These are phyloP conservation scores for Firmiana major DNA, from an alignment of 345 rosid genomes.

Conservation along the genomic window DNA sequence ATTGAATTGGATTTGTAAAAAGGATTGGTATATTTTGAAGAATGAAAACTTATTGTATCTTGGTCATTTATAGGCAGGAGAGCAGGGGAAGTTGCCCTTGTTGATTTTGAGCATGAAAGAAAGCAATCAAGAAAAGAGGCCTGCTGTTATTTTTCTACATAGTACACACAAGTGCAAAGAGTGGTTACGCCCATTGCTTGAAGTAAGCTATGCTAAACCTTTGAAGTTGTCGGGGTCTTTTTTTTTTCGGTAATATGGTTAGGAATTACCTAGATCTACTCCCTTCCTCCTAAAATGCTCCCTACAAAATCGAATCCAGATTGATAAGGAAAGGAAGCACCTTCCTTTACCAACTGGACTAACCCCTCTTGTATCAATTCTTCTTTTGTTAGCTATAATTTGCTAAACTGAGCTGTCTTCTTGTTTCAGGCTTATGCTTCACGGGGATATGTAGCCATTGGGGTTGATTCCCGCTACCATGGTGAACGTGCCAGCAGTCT, in stretches of 20 bases:
- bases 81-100: slow-evolving; percentile 73
- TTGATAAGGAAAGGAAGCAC: too few species aligned
- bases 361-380: too few species aligned
- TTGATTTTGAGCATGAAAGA: slow-evolving; percentile 62
- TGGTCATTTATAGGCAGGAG: slow-evolving; percentile 41
- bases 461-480: slow-evolving; percentile 85
- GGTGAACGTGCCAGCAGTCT: slow-evolving; percentile 70
- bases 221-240: too few species aligned
- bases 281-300: too few species aligned
- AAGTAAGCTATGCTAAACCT: slow-evolving; percentile 33
- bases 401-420: not conserved
- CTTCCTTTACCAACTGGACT: too few species aligned
- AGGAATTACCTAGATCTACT: too few species aligned
- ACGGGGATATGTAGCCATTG: slow-evolving; percentile 74
- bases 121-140: slow-evolving; percentile 36
- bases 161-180: slow-evolving; percentile 76
- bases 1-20: not conserved
- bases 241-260: too few species aligned
- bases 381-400: too few species aligned
- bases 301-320: too few species aligned
- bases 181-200: slow-evolving; percentile 86
- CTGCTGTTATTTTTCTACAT: slow-evolving; percentile 85
- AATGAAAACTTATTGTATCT: not conserved
- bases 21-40: not conserved
- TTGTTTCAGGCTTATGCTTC: slow-evolving; percentile 79